Conservation (phyloP, 768 basidiomycete genomes). For the Termitomyces sp. region DNA sequence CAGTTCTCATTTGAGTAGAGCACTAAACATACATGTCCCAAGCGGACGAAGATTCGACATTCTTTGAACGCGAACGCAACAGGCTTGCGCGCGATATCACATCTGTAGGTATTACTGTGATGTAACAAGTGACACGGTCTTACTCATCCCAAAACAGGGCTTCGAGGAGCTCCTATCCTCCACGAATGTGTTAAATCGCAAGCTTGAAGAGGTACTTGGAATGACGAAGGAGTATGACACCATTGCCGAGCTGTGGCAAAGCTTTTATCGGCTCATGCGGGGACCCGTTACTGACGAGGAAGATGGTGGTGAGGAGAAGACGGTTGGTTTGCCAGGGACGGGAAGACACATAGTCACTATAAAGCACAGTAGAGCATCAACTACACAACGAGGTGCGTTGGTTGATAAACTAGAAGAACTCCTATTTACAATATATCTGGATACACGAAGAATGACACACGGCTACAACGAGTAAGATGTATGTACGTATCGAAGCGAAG, state of each 20-base stretch:
- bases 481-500: constrained; percentile 15
- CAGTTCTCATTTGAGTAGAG: background rate
- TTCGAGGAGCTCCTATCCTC: constrained; percentile 86
- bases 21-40: constrained; percentile 23
- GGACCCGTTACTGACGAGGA: constrained; percentile 33
- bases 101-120: constrained; percentile 35
- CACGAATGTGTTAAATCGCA: constrained; percentile 82
- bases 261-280: constrained; percentile 75
- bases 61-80: constrained; percentile 80
- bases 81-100: constrained; percentile 70
- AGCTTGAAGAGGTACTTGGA: constrained; percentile 86
- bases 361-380: constrained; percentile 16
- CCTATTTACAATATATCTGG: constrained; percentile 27
- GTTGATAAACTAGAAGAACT: constrained; percentile 11
- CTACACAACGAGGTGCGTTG: background rate
- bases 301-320: constrained; percentile 26
- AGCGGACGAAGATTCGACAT: constrained; percentile 44
- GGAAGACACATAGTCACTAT: constrained; percentile 56
- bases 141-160: constrained; percentile 40
- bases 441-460: constrained; percentile 24
- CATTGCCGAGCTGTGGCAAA: constrained; percentile 80
- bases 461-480: constrained; percentile 16
- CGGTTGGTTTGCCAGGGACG: constrained; percentile 57
- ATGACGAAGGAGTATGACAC: constrained; percentile 93
- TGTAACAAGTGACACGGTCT: background rate